Conservation (phyloP, 2,329 filamentous ascomycete species). For the Cladophialophora carrionii region DNA sequence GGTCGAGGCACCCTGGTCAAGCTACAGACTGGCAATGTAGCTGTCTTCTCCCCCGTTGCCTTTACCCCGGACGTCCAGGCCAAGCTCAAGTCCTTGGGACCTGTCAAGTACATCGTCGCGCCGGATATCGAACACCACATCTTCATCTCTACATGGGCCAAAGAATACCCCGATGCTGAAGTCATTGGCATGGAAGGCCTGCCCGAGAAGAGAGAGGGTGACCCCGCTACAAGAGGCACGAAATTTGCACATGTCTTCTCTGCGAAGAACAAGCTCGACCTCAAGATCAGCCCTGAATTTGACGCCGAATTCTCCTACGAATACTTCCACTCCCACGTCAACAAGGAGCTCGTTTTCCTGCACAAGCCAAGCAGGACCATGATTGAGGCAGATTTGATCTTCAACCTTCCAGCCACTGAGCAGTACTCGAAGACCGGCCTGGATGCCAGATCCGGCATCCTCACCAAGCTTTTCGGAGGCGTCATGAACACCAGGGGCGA, state of each 20-base stretch:
- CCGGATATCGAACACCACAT: constrained; percentile 94
- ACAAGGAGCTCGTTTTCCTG: constrained; percentile 85
- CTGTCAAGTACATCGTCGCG: constrained; percentile 82
- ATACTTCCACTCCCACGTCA: constrained; percentile 77
- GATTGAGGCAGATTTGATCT: constrained; percentile 87
- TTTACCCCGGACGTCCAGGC: constrained; percentile 73
- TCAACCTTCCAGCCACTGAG: constrained; percentile 86
- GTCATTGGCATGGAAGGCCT: constrained; percentile 83
- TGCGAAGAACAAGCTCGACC: constrained; percentile 53
- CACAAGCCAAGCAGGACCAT: constrained; percentile 78
- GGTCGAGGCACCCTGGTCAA: constrained; percentile 84
- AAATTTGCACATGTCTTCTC: constrained; percentile 71
- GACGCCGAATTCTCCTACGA: constrained; percentile 84
- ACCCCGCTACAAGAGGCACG: constrained; percentile 59
- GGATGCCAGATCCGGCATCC: constrained; percentile 55
- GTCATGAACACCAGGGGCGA: constrained; percentile 65
- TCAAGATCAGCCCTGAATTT: constrained; percentile 72
- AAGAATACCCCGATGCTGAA: constrained; percentile 74
- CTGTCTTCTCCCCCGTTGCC: constrained; percentile 88
- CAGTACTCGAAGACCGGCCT: constrained; percentile 71
- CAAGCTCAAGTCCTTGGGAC: constrained; percentile 63
- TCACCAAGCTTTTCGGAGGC: constrained; percentile 60
- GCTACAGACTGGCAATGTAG: constrained; percentile 74
- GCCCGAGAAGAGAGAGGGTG: constrained; percentile 74
- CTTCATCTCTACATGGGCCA: constrained; percentile 82